phyloP scores from a whole-genome alignment of 1,284 basidiomycete species.

The Phellopilus nigrolimitatus region DNA sequence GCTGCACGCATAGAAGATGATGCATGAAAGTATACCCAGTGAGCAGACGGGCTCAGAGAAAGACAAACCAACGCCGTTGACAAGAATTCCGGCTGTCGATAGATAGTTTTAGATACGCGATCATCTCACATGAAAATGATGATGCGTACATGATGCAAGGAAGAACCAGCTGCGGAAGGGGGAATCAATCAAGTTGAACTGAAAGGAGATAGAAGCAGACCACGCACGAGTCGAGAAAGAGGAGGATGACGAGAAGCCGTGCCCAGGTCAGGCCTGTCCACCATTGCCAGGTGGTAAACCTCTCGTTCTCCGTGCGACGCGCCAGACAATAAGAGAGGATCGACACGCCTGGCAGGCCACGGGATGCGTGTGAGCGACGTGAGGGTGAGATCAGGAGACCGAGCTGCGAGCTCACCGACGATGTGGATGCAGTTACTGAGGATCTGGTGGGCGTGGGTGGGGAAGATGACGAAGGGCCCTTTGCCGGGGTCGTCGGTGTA shows the following conservation, averaged over 20 bases:
- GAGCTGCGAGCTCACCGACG: conserved; percentile 5
- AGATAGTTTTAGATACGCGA: too few relatives aligned
- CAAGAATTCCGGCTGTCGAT: conserved; percentile 18
- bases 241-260: conserved; percentile 14
- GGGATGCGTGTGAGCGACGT: neutral
- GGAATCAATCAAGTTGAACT: too few relatives aligned
- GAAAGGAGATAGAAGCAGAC: too few relatives aligned
- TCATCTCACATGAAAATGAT: too few relatives aligned
- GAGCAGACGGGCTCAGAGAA: conserved; percentile 14
- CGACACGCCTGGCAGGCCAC: conserved; percentile 14
- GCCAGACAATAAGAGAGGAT: conserved; percentile 16
- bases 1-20: conserved; percentile 18
- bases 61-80: conserved; percentile 18
- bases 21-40: conserved; percentile 16
- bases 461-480: conserved; percentile 17
- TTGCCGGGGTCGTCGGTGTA: conserved; percentile 14
- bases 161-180: too few relatives aligned
- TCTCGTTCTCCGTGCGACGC: conserved; percentile 17
- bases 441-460: conserved; percentile 19
- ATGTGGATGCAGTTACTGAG: conserved; percentile 16
- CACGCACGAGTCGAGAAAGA: conserved; percentile 20
- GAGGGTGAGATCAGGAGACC: too few relatives aligned
- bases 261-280: conserved; percentile 18
- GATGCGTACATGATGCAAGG: neutral
- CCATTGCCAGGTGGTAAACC: conserved; percentile 8